These are phyloP conservation scores for Cyamopsis tetragonoloba DNA, from an alignment of 306 rosid species.

Conservation along the genomic window DNA sequence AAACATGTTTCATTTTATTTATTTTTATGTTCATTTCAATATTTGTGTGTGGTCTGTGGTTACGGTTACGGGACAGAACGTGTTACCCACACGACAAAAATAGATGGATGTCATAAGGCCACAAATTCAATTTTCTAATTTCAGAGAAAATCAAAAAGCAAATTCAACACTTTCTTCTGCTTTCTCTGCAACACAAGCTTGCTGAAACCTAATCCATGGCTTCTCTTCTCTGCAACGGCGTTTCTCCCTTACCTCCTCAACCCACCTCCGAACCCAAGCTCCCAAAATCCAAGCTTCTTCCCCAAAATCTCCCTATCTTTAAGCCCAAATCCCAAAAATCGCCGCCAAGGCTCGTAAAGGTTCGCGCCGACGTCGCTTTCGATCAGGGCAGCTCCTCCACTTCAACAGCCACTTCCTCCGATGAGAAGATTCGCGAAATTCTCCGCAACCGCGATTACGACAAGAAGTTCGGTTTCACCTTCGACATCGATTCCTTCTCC, in stretches of 20 bases:
- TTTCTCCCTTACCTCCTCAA: slow-evolving; percentile 55
- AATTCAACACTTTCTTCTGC: too few relatives aligned
- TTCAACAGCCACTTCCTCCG: slow-evolving; percentile 28
- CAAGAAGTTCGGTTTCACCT: slow-evolving; percentile 64
- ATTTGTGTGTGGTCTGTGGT: too few relatives aligned
- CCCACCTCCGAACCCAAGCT: slow-evolving; percentile 38
- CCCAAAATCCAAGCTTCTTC: slow-evolving; percentile 22
- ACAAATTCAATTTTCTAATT: too few relatives aligned
- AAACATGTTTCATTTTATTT: too few relatives aligned
- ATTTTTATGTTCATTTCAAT: too few relatives aligned
- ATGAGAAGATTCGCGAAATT: slow-evolving; percentile 67
- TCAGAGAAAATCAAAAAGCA: too few relatives aligned
- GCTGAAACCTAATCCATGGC: slow-evolving; percentile 51
- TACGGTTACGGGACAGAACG: too few relatives aligned
- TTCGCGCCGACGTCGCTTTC: slow-evolving; percentile 59
- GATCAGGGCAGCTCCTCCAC: slow-evolving; percentile 31
- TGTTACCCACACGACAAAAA: too few relatives aligned
- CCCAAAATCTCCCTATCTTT: slow-evolving; percentile 31
- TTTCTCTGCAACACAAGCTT: too few relatives aligned
- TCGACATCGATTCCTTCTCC: slow-evolving; percentile 65
- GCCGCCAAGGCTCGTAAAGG: slow-evolving; percentile 30
- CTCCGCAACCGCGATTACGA: slow-evolving; percentile 82
- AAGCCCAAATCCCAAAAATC: slow-evolving; percentile 16
- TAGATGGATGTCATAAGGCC: too few relatives aligned
- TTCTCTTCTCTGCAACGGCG: slow-evolving; percentile 59